phyloP scores from a whole-genome alignment of 306 rosid species.

The Vachellia pachyceras region DNA sequence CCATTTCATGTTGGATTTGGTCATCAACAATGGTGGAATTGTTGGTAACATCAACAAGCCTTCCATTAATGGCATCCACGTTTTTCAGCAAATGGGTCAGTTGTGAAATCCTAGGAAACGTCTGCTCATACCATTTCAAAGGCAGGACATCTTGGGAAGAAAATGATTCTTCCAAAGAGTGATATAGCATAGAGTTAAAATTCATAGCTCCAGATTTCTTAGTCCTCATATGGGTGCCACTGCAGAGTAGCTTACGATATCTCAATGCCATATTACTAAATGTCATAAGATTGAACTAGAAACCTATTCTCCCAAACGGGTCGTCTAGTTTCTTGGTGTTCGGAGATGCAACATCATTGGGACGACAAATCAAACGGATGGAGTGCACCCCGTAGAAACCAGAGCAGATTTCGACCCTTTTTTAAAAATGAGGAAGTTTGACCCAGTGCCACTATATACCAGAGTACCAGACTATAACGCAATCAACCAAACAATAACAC shows the following conservation, averaged over 20 bases:
- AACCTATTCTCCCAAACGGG: not conserved
- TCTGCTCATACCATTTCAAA: constrained; percentile 57
- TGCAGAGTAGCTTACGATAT: constrained; percentile 32
- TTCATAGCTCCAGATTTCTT: constrained; percentile 44
- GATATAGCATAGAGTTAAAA: constrained; percentile 53
- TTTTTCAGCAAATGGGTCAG: constrained; percentile 53
- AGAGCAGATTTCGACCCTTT: too few species aligned
- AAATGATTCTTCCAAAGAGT: constrained; percentile 48
- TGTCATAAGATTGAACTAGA: not conserved
- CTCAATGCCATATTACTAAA: constrained; percentile 46
- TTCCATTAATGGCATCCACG: constrained; percentile 68
- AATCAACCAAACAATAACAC: too few species aligned
- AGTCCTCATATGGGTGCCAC: constrained; percentile 37
- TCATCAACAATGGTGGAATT: constrained; percentile 60
- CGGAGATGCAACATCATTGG: not conserved
- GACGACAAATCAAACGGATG: not conserved
- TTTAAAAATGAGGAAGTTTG: too few species aligned
- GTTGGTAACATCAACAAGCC: constrained; percentile 57
- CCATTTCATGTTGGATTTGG: constrained; percentile 54
- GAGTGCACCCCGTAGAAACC: not conserved
- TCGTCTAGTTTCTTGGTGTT: not conserved
- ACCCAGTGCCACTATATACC: too few species aligned
- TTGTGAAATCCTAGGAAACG: constrained; percentile 51
- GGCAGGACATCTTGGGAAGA: constrained; percentile 41
- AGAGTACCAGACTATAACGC: too few species aligned